Base-by-base conservation (phyloP, 164 flowering plant genomes). In the Aristolochia fimbriata region DNA sequence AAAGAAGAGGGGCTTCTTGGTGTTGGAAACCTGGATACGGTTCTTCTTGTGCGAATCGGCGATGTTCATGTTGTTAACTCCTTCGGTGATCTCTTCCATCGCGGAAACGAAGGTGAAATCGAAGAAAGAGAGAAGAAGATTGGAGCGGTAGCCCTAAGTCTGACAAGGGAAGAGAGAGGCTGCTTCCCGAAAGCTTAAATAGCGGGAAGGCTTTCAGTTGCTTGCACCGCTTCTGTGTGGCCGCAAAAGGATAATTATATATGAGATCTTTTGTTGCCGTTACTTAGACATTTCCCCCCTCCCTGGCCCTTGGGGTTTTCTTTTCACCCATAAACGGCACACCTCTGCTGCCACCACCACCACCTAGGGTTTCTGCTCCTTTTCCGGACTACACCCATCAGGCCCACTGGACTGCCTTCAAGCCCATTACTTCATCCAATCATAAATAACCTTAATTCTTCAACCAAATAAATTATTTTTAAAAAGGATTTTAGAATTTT, bases 11-110 rank as follows among this genome's bases (percentile, higher is more conserved):
- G 69, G 69, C 23, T 66, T 66, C 60, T 66, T 65, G 45, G 90
- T 82, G 76, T 82, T 82, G 68, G 91, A 82, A 54, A 84, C 91
- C 67, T 82, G 85, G 70, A 84, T 84, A 12, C 87, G 78, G 30
- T 84, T 84, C 81, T 75, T 79, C 83, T 77, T 60, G 69, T 59
- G 55, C 3, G 67, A 33, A 66, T 82, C 87, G 14, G 16, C 45
- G 48, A 83, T 47, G 74, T 25, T 69, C 31, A 83, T 65, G 74
- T 72, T 77, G 73, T 71, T 76, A 16, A 85, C 80, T 58, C 81
- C 86, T 15, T 80, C 86, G 0, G 86, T 66, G 19, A 83, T 76
- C 50, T 71, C 84, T 25, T 85, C 87, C 86, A 85, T 83, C 22
- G 58, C 64, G 21, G 6, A 25, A 45, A n/a, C 25, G 43, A 23